phyloP scores from a whole-genome alignment of 2,329 filamentous ascomycete species.

The Monosporascus sp. region DNA sequence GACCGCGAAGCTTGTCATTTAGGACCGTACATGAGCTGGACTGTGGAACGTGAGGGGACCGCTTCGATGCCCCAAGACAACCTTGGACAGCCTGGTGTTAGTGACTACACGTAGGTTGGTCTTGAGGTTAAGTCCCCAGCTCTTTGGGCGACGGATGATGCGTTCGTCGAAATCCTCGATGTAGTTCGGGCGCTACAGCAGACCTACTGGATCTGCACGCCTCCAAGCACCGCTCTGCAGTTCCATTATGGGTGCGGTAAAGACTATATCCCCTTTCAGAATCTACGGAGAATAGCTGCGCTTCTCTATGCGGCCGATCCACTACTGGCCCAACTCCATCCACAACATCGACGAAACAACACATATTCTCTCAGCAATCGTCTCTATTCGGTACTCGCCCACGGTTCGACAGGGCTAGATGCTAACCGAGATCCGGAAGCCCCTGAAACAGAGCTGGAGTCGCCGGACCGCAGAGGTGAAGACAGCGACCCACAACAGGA shows the following conservation, averaged over 20 bases:
- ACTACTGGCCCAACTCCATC: conserved; percentile 15
- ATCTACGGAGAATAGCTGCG: conserved; percentile 14
- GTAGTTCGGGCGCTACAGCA: conserved; percentile 7
- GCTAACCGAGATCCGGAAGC: neutral
- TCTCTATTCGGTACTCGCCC: conserved; percentile 10
- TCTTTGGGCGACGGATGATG: conserved; percentile 11
- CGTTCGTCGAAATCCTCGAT: conserved; percentile 12
- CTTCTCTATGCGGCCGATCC: conserved; percentile 17
- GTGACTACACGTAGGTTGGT: conserved; percentile 1
- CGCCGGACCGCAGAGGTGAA: neutral
- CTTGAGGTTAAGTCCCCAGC: conserved; percentile 16
- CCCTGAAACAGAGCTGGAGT: neutral
- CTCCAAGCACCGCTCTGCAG: conserved; percentile 8
- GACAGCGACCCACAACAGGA: neutral
- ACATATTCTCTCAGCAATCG: conserved; percentile 11
- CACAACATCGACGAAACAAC: conserved; percentile 4
- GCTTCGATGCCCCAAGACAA: neutral
- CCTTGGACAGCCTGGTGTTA: neutral
- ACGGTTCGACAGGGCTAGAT: neutral
- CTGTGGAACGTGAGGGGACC: neutral
- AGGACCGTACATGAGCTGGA: neutral
- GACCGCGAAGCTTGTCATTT: too few species aligned
- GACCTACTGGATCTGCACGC: conserved; percentile 11
- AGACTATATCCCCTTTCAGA: conserved; percentile 7
- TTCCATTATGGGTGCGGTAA: conserved; percentile 16